phyloP scores from a whole-genome alignment of 768 basidiomycete genomes.

The Tulasnella sp. region DNA sequence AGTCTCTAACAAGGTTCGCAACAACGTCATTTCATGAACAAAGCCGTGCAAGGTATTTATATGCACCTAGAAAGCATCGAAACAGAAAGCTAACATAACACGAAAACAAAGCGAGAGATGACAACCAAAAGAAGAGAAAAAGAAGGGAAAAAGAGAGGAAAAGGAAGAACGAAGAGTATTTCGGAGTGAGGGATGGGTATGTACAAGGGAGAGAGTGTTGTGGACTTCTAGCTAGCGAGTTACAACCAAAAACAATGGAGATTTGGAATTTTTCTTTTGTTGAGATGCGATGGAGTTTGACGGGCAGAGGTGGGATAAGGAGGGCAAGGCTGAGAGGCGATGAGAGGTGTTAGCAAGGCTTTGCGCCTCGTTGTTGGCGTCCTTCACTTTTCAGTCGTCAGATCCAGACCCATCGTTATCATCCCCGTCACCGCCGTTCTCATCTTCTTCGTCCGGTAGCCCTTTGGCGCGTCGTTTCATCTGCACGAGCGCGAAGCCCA shows the following conservation, averaged over 20 bases:
- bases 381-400: background rate
- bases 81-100: background rate
- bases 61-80: background rate
- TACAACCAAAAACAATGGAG: background rate
- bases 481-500: background rate
- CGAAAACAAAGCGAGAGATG: background rate
- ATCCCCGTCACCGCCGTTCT: constrained; percentile 13
- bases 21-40: too few species aligned
- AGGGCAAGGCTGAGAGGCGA: too few species aligned
- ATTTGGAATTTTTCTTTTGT: too few species aligned
- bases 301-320: too few species aligned
- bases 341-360: background rate
- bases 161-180: background rate
- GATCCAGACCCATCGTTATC: constrained; percentile 11
- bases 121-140: too few species aligned
- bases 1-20: too few species aligned
- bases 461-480: constrained; percentile 28
- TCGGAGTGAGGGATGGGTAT: background rate
- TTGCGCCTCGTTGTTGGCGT: background rate
- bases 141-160: background rate
- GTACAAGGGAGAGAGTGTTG: background rate
- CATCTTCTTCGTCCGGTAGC: constrained; percentile 26
- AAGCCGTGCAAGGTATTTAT: background rate
- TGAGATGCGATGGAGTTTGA: too few species aligned
- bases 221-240: background rate